Base-by-base conservation (phyloP, 805 yeast species). In the Candida hispaniensis region DNA sequence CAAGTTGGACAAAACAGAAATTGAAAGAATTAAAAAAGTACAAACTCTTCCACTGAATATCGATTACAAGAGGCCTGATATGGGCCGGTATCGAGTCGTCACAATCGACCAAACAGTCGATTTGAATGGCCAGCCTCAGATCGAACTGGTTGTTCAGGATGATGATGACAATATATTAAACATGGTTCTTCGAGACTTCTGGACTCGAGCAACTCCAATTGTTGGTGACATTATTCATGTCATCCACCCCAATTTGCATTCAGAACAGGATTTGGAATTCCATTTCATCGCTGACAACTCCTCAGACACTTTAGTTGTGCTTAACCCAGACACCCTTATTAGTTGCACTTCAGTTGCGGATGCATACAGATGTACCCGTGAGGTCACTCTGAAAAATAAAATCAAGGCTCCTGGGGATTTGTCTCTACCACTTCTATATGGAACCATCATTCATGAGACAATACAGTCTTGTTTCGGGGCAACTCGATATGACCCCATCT, bases 311-410 rank as follows among this genome's bases (percentile, higher is more conserved):
- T 51, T 85, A n/a, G 55, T 86, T 17, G 66, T 88, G 13, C 68
- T 91, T 67, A 71, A 79, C 44, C 98, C 98, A 0, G 97, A 91
- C 51, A 57, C 71, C 4, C 56, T 91, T 8, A 58, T 88, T 0
- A 71, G 95, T 0, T 85, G 94, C 2, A 91, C 97, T 0, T 60
- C 76, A 4, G 69, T 85, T 1, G 77, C 95, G 1, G 79, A 79
- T 25, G 76, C 88, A 2, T 59, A 82, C 18, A 64, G 61, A 12
- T 91, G 98, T 50, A 61, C 72, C 18, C 60, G 98, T 38, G 70
- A 75, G 40, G 71, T 88, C 0, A 74, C 81, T 0, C 54, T 88
- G 4, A 59, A 62, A 18, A 62, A 67, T 17, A 60, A 75, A 27
- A 60, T 79, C 23, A 62, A 66, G 14, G 76, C 80, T 0, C 28